phyloP scores from a whole-genome alignment of 2,329 filamentous ascomycete species.

The Cladosporium sphaerospermum region DNA sequence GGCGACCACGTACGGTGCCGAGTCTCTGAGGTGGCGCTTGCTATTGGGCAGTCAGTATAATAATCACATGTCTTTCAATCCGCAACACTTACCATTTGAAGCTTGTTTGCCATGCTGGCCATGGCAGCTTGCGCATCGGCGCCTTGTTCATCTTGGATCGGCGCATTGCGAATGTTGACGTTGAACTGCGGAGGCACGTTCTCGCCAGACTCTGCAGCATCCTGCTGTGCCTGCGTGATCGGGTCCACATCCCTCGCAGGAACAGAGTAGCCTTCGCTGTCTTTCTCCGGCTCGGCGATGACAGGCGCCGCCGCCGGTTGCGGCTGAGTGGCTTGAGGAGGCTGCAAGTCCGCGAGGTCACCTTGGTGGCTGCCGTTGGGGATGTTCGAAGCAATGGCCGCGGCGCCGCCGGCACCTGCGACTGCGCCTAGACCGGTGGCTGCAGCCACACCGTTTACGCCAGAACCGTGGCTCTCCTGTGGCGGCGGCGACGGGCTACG shows the following conservation, averaged over 20 bases:
- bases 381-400: slow-evolving; percentile 11
- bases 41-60: slow-evolving; percentile 32
- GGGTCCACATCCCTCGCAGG: slow-evolving; percentile 54
- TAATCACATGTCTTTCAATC: not conserved
- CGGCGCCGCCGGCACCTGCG: slow-evolving; percentile 7
- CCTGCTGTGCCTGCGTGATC: slow-evolving; percentile 65
- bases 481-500: not conserved
- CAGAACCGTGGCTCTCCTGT: not conserved
- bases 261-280: slow-evolving; percentile 72
- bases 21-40: slow-evolving; percentile 50
- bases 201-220: slow-evolving; percentile 46
- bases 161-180: slow-evolving; percentile 71
- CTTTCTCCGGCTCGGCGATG: slow-evolving; percentile 29
- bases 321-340: slow-evolving; percentile 23
- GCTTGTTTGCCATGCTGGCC: slow-evolving; percentile 66
- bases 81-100: slow-evolving; percentile 49
- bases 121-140: slow-evolving; percentile 63
- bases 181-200: slow-evolving; percentile 62
- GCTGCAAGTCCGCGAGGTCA: slow-evolving; percentile 30
- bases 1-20: slow-evolving; percentile 76
- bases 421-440: not conserved
- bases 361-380: slow-evolving; percentile 28
- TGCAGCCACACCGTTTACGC: not conserved
- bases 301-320: slow-evolving; percentile 11
- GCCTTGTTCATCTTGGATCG: slow-evolving; percentile 70